Base-by-base conservation (phyloP, 805 yeast genomes). In the Wickerhamomyces chambardii region DNA sequence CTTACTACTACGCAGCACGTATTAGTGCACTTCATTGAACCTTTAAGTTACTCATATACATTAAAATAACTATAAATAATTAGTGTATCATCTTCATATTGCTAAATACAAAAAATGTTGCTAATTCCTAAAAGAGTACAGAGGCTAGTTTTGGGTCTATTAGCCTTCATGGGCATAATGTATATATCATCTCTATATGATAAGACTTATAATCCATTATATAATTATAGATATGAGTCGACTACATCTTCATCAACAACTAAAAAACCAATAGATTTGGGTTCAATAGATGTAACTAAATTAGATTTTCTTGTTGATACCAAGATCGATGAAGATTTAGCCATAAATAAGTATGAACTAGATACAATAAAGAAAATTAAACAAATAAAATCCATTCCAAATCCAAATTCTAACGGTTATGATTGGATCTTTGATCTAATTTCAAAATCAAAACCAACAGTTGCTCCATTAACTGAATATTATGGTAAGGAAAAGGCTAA, bases 401-500 rank as follows among this genome's bases (percentile, higher is more conserved):
- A 31, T 18, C 29, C 36, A 9, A 37, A 37, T 2, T 44, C 37
- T 11, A 44, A 44, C 21, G 45, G 26, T 6, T 36, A 31, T 25
- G 26, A 48, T 16, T 50, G 54, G 55, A 45, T 50, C 10, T 42
- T 51, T 17, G 32, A 44, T 2, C 22, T 44, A 12, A 36, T 70
- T 35, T 46, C 55, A 17, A 55, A 50, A 12, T 42, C 61, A 12
- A 56, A 51, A 28, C 70, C 75, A 14, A 36, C 47, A 2, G 52
- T 64, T 2, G 58, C 53, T 2, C 64, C 68, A n/a, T 48, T 75
- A 25, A 66, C 59, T 26, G 56, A 48, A n/a, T 74, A 71, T 43
- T 55, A 56, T 29, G 44, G 52, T 4, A 65, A 56, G 12, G 48
- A 47, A 25, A 61, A 58, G 42, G 79, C 75, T 3, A 51, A 48